Base-by-base conservation (phyloP, 2,329 filamentous ascomycete genomes). In the Orbilia javanica region DNA sequence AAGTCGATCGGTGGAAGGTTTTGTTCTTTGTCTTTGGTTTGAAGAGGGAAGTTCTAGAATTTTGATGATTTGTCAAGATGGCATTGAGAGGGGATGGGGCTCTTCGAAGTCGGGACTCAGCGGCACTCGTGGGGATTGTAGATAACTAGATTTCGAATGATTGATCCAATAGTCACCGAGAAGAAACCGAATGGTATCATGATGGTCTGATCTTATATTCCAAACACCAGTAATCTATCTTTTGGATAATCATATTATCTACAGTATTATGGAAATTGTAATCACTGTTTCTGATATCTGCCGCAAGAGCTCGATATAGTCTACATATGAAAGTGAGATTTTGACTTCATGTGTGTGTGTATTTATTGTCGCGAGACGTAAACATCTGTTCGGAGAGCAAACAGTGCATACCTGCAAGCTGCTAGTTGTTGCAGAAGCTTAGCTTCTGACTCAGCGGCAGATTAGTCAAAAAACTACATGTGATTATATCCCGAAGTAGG, bases 361-460 rank as follows among this genome's bases (percentile, higher is more conserved):
- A n/a, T n/a, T n/a, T n/a, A n/a, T n/a, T n/a, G n/a, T n/a, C n/a
- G n/a, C 27, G 25, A 29, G 27, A 53, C 18, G 50, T 52, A 6
- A 31, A 53, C 52, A 36, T 50, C 10, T 36, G 29, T n/a, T 36
- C n/a, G 29, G 52, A 13, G 3, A 31, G 31, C 27, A 27, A 39
- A 27, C 46, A 4, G n/a, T n/a, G n/a, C n/a, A 15, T 18, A 53
- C 27, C 25, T 53, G 50, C 50, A 31, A 34, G 18, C 13, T 18
- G 25, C 13, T 18, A n/a, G 50, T 53, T 4, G 50, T 50, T 27
- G 46, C 46, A 50, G 46, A 22, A 57, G 29, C 52, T 57, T 22
- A 29, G 20, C 34, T 60, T 60, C 55, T 60, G 55, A 60, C 31
- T 60, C 55, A 60, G 55, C 55, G 34, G 55, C 31, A 42, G 55